Evolutionary conservation across 441 rosid species (phyloP).

Genomic region (Pelargonium citronellum): DNA sequence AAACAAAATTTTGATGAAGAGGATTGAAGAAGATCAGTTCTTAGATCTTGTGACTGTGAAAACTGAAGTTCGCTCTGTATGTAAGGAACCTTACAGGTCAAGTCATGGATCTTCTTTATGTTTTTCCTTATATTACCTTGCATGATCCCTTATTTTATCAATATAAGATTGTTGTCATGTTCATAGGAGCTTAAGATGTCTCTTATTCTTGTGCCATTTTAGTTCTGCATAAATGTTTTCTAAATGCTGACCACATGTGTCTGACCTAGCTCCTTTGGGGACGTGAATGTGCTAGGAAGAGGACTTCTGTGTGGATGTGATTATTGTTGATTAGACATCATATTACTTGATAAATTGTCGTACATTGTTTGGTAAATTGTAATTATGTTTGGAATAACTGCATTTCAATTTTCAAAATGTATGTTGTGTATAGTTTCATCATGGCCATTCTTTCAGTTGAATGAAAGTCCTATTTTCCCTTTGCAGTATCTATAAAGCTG

Average conservation of each 20-base stretch:
- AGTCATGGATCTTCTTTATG: constrained; percentile 7
- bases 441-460: not conserved
- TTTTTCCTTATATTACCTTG: not conserved
- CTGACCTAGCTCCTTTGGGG: constrained; percentile 1
- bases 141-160: not conserved
- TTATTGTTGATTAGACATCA: too few species aligned
- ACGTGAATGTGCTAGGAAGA: not conserved
- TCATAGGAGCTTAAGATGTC: too few species aligned
- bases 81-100: constrained; percentile 96
- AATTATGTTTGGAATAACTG: too few species aligned
- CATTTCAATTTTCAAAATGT: not conserved
- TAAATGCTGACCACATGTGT: too few species aligned
- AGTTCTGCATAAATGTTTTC: too few species aligned
- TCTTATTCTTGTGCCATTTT: too few species aligned
- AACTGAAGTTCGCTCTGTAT: constrained; percentile 69
- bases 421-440: not conserved
- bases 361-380: not conserved
- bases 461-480: constrained; percentile 17
- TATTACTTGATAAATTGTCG: too few species aligned
- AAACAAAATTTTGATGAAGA: constrained; percentile 74
- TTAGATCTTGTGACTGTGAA: constrained; percentile 79
- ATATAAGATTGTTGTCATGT: too few species aligned
- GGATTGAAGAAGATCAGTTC: constrained; percentile 91
- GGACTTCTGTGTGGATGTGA: not conserved
- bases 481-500: constrained; percentile 76